Percentiles rank a stretch among this genome's conserved stretches.
Evolutionary conservation across 2,329 filamentous ascomycete species (phyloP).

Genomic region (Helotiales sp.): DNA sequence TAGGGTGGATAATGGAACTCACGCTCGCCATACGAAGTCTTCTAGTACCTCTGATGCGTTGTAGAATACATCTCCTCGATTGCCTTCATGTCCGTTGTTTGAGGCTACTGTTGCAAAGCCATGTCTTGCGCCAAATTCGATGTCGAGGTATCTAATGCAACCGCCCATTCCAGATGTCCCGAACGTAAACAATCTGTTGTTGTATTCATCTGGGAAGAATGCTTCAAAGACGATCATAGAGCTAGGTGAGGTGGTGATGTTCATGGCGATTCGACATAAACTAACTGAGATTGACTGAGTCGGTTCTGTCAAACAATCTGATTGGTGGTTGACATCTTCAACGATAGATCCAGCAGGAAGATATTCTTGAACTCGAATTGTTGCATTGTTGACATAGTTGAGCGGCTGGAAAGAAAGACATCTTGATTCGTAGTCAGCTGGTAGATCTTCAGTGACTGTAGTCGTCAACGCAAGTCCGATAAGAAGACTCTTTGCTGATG

Average conservation of each 20-base stretch:
- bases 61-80: conserved; percentile 19
- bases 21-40: conserved; percentile 28
- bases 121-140: conserved; percentile 21
- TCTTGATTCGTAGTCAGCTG: neutral
- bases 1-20: neutral
- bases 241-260: conserved; percentile 15
- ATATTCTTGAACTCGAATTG: conserved; percentile 10
- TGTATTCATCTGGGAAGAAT: conserved; percentile 39
- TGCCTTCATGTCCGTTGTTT: conserved; percentile 31
- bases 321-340: conserved; percentile 9
- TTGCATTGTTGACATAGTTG: conserved; percentile 15
- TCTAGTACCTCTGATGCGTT: conserved; percentile 22
- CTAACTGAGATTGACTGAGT: conserved; percentile 18
- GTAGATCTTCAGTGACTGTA: neutral
- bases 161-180: conserved; percentile 32
- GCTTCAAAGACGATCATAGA: conserved; percentile 20
- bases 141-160: conserved; percentile 24
- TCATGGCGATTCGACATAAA: conserved; percentile 25
- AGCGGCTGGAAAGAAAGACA: conserved; percentile 16
- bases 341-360: conserved; percentile 12
- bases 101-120: conserved; percentile 29
- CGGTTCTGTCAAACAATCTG: conserved; percentile 10
- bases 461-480: neutral
- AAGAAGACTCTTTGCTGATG: neutral
- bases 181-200: conserved; percentile 41